Evolutionary conservation across 805 yeast genomes (phyloP), one percentile per base, ranked within the genome.

Genomic region (Nakazawaea laoshanensis): DNA sequence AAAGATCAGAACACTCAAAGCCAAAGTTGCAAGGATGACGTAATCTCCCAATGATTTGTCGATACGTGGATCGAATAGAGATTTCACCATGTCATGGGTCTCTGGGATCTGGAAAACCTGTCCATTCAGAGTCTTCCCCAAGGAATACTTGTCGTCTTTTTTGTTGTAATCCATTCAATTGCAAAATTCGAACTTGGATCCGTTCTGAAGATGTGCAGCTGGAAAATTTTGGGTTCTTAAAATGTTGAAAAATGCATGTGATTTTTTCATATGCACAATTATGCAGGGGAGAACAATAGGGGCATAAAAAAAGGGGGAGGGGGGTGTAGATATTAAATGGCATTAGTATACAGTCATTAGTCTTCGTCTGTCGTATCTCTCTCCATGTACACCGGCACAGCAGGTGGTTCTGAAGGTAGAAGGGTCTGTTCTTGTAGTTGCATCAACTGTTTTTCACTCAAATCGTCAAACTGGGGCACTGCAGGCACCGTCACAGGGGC

Each of bases 11-110:
- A 54, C 44, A 38, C 65, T 62, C 2, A 57, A 42, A 4, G 53
- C 24, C 27, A 76, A 50, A 1, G 68, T 49, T 2, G 61, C 32
- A 15, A 80, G 64, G 37, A 83, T 82, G 24, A 69, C 43, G n/a
- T 67, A 42, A 48, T 84, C 95, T 30, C 76, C 65, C 32, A 70
- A 54, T 0, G 88, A 77, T 48, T 84, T 85, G 33, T 69, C 65
- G 33, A 82, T 54, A 1, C 78, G 68, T 3, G 94, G 92, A 56
- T 84, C 89, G 45, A 84, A 76, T 31, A 85, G 58, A 1, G 89
- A 77, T 41, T 85, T 66, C 21, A 84, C 80, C 92, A 84, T 83
- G 49, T 84, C 94, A 46, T 78, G 80, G 19, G 94, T 84, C 43
- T 70, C 67, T 1, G 83, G 82, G 23, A 65, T 69, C 20, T 52